phyloP scores from a whole-genome alignment of 106 monocot genomes.

The Dendrobium officinale region DNA sequence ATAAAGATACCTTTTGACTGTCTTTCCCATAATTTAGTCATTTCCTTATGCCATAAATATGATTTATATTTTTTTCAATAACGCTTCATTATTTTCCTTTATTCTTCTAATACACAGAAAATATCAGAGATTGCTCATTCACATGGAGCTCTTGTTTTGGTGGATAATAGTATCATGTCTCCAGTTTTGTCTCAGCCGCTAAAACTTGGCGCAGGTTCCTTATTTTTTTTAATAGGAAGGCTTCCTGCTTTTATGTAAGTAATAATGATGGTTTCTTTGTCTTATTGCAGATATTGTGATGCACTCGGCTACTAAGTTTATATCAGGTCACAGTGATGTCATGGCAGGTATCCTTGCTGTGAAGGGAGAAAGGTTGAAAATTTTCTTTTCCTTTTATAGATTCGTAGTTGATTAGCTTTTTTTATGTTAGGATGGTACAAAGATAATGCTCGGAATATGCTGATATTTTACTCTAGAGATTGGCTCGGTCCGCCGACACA shows the following conservation, averaged over 20 bases:
- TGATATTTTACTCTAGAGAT: background rate
- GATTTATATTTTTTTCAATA: background rate
- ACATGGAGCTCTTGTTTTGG: constrained; percentile 80
- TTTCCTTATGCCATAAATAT: background rate
- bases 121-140: constrained; percentile 80
- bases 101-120: constrained; percentile 41
- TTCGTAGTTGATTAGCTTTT: background rate
- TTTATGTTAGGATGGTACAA: background rate
- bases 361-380: constrained; percentile 72
- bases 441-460: background rate
- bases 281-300: constrained; percentile 81
- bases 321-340: constrained; percentile 92
- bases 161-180: constrained; percentile 99
- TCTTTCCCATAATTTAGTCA: background rate
- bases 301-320: constrained; percentile 96
- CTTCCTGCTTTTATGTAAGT: background rate
- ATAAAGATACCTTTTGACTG: background rate
- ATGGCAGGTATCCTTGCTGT: constrained; percentile 99
- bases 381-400: background rate
- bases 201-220: constrained; percentile 87
- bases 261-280: constrained; percentile 1
- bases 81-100: background rate
- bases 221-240: background rate
- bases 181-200: constrained; percentile 81
- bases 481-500: background rate